Base-by-base conservation (phyloP, 805 yeast genomes). In the Wickerhamiella azyma region DNA sequence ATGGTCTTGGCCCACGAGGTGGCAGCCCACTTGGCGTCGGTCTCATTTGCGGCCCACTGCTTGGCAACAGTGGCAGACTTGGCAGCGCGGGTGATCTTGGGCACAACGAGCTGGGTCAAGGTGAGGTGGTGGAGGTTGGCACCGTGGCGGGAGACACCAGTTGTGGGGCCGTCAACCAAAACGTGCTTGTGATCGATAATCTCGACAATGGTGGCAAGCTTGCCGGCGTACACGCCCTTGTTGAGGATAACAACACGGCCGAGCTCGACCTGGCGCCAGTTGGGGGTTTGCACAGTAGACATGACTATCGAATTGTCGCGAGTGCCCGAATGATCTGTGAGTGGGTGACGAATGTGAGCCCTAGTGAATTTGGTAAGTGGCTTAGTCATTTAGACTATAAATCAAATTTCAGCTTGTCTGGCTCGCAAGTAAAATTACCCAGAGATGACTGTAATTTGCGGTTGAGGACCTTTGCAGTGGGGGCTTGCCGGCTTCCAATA, bases 211-310 rank as follows among this genome's bases (percentile, higher is more conserved):
- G 94, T 75, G 65, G 97, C 99, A 68, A 92, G 79, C 74, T 85
- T 84, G 62, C 82, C 82, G 55, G 78, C 70, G 62, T 63, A 65
- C 55, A 70, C 67, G 65, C 85, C 84, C 72, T 81, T 76, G 81
- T 78, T 77, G 68, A 89, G 69, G 67, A 89, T 81, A 70, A 88
- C 95, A 69, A 92, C 84, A 77, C 99, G 95, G 72, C 98, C 98
- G 68, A 88, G 84, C 79, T 89, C 96, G 71, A 92, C 98, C 68
- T 78, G 79, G 84, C 96, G 85, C 97, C 97, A 92, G 89, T 84
- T 84, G 71, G 94, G 76, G 70, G 94, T 84, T 77, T 85, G 82
- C 71, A 92, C 43, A 30, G 44, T 41, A 18, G 44, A 41, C 35
- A 37, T 41, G 44, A 37, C 35, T 41, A 21, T 21, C 26, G 44